Percentiles rank a stretch among this genome's conserved stretches.
These are phyloP conservation scores for Eucalyptus rudis DNA, from an alignment of 345 rosid species.

Conservation along the genomic window DNA sequence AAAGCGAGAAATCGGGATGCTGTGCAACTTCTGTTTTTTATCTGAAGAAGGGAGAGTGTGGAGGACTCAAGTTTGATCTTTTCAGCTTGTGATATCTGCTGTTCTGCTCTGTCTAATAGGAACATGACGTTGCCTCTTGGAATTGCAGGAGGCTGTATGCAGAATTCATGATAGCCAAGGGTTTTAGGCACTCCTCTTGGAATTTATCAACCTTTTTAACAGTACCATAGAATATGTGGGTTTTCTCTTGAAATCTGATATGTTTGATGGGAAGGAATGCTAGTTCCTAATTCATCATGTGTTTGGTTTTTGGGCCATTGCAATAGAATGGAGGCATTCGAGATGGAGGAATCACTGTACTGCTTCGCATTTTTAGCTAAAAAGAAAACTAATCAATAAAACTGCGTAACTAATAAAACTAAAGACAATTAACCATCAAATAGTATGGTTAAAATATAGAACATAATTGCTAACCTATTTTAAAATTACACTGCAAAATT, in stretches of 20 bases:
- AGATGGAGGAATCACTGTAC: not conserved
- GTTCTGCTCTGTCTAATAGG: not conserved
- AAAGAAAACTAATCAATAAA: not conserved
- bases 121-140: not conserved
- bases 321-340: not conserved
- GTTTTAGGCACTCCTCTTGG: not conserved
- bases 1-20: not conserved
- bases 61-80: not conserved
- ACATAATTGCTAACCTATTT: not conserved
- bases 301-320: not conserved
- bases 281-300: not conserved
- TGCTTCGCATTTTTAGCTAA: accelerated
- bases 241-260: not conserved
- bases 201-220: not conserved
- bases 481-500: not conserved
- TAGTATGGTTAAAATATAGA: not conserved
- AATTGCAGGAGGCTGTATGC: not conserved
- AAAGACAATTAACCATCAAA: not conserved
- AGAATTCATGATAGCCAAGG: not conserved
- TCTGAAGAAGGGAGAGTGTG: not conserved
- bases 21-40: not conserved
- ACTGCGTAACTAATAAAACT: not conserved
- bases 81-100: not conserved
- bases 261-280: not conserved
- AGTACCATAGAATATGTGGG: not conserved